Evolutionary conservation across 192 early-diverging fungal species (phyloP).

Genomic region (Backusella luteola): DNA sequence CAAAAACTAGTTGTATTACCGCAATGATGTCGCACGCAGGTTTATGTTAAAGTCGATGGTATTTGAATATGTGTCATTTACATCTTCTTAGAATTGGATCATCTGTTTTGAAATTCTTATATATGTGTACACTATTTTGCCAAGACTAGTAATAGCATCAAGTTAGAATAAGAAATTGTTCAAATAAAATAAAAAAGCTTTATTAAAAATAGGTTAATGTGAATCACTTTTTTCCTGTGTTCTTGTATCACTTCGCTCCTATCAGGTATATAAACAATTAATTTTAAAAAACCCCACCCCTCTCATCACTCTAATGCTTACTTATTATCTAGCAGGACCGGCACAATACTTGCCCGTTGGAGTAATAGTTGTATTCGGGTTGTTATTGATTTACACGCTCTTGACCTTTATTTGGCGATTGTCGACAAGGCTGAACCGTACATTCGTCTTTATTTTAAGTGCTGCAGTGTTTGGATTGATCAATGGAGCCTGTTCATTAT

Average conservation of each 20-base stretch:
- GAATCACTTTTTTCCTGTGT: not conserved
- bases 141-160: not conserved
- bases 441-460: not conserved
- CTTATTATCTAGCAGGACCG: not conserved
- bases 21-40: not conserved
- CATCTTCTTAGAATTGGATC: not conserved
- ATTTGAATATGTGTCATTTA: not conserved
- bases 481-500: not conserved
- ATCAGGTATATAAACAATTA: too few relatives aligned
- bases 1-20: not conserved
- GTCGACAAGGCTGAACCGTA: not conserved
- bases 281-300: not conserved
- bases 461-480: not conserved
- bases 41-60: not conserved
- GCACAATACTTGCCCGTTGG: not conserved
- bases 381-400: not conserved
- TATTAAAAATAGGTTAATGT: too few relatives aligned
- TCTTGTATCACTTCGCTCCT: not conserved
- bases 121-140: not conserved
- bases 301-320: not conserved
- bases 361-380: not conserved
- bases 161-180: not conserved
- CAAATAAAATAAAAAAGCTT: not conserved
- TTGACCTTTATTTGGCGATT: not conserved
- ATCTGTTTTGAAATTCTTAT: too few relatives aligned